Evolutionary conservation across 2,329 filamentous ascomycete species (phyloP).

Genomic region (Penicillium sp.): DNA sequence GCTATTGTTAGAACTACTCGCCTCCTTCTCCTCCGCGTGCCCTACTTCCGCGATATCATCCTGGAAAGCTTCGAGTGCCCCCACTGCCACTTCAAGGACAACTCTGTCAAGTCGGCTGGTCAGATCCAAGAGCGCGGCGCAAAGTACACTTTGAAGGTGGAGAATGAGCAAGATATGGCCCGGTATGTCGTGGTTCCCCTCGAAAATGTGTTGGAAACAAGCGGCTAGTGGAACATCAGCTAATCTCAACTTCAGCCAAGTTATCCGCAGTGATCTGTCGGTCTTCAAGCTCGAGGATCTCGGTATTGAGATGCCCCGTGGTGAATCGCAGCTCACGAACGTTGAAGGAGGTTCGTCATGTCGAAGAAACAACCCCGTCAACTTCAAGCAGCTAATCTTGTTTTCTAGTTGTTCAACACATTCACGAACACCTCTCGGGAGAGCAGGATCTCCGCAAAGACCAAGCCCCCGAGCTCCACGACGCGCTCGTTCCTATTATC

Average conservation of each 20-base stretch:
- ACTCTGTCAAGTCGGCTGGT: constrained; percentile 89
- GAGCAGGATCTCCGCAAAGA: constrained; percentile 82
- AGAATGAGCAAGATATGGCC: constrained; percentile 68
- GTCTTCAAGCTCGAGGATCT: constrained; percentile 78
- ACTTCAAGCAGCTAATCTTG: background rate
- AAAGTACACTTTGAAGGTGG: constrained; percentile 80
- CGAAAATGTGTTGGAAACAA: background rate
- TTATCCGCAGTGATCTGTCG: constrained; percentile 90
- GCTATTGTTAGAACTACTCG: constrained; percentile 62
- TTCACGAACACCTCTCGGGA: constrained; percentile 77
- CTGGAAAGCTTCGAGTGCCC: constrained; percentile 96
- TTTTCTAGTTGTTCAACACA: constrained; percentile 65
- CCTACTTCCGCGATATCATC: constrained; percentile 96
- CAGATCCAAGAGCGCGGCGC: constrained; percentile 87
- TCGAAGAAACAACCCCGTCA: background rate
- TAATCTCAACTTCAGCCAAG: constrained; percentile 56
- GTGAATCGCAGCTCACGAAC: constrained; percentile 85
- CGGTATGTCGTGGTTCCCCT: background rate
- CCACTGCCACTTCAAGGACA: constrained; percentile 86
- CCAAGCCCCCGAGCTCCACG: constrained; percentile 73
- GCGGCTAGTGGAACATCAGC: background rate
- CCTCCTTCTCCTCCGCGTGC: constrained; percentile 86
- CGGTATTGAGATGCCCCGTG: constrained; percentile 75
- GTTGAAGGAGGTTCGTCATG: constrained; percentile 67
- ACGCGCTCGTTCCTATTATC: constrained; percentile 77